phyloP scores from a whole-genome alignment of 164 flowering plant genomes.

The Euptelea pleiosperma region DNA sequence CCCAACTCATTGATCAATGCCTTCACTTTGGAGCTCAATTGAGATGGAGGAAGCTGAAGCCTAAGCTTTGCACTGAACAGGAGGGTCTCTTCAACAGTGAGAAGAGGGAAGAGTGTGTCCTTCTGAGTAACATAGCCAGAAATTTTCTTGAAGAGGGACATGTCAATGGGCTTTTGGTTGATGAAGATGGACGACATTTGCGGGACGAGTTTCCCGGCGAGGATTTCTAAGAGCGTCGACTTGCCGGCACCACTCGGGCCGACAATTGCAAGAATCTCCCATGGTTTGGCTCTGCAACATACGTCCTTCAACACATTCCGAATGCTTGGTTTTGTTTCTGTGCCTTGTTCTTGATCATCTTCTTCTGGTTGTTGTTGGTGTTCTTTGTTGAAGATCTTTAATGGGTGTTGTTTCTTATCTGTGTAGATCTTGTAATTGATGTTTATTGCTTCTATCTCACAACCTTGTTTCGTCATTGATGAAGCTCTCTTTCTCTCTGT shows the following conservation, averaged over 20 bases:
- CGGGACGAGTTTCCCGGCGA: conserved; percentile 61
- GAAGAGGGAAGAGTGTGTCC: conserved; percentile 82
- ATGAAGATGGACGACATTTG: conserved; percentile 48
- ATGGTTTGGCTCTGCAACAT: conserved; percentile 64
- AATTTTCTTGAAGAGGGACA: conserved; percentile 56
- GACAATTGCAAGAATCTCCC: conserved; percentile 86
- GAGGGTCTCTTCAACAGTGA: conserved; percentile 87
- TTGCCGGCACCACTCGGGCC: conserved; percentile 98
- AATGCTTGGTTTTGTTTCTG: conserved; percentile 7
- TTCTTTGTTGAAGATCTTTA: conserved; percentile 32
- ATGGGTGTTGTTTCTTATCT: conserved; percentile 28
- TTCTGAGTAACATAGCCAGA: conserved; percentile 88
- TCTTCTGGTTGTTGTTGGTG: background rate
- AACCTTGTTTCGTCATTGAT: conserved; percentile 72
- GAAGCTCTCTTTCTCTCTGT: conserved; percentile 9
- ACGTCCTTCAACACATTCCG: conserved; percentile 58
- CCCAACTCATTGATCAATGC: conserved; percentile 70
- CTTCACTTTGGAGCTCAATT: conserved; percentile 42
- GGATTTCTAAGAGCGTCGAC: conserved; percentile 69
- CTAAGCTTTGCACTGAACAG: conserved; percentile 74
- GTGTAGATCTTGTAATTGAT: conserved; percentile 62
- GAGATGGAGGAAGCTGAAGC: conserved; percentile 33
- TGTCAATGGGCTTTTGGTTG: conserved; percentile 48
- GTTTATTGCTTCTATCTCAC: conserved; percentile 84
- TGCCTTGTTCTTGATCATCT: conserved; percentile 9